Conservation (phyloP, 1,284 basidiomycete genomes). For the Sporisorium iseilematis-ciliati region DNA sequence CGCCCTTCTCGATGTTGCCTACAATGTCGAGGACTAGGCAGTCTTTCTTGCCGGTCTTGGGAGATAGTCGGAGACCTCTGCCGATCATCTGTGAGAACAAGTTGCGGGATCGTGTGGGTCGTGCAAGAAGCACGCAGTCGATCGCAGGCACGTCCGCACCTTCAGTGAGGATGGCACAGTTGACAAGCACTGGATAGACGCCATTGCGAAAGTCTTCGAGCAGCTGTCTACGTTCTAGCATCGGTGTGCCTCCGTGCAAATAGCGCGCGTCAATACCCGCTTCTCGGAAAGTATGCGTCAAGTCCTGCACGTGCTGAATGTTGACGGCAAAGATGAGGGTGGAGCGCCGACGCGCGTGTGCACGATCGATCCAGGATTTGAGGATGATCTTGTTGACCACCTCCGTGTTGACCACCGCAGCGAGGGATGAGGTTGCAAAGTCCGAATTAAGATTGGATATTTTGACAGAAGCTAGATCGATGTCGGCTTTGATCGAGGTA, state of each 20-base stretch:
- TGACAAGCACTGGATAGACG: conserved; percentile 86
- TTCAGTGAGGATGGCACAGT: conserved; percentile 83
- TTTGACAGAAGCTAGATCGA: conserved; percentile 58
- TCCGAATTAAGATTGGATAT: conserved; percentile 46
- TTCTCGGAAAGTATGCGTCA: conserved; percentile 80
- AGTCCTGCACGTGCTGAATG: conserved; percentile 81
- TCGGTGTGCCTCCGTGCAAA: conserved; percentile 78
- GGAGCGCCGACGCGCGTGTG: conserved; percentile 75
- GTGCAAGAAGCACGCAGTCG: conserved; percentile 85
- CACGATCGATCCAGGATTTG: conserved; percentile 62
- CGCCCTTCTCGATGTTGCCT: conserved; percentile 80
- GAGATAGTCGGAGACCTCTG: conserved; percentile 87
- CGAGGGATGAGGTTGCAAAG: conserved; percentile 57
- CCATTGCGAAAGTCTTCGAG: conserved; percentile 80
- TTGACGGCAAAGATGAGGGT: conserved; percentile 93
- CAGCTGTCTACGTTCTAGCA: conserved; percentile 76
- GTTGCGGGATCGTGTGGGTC: conserved; percentile 85
- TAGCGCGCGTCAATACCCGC: conserved; percentile 89
- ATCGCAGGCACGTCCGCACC: conserved; percentile 73
- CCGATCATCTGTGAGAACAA: conserved; percentile 97
- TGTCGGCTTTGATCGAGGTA: conserved; percentile 61
- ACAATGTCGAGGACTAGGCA: conserved; percentile 94
- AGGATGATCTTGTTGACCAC: conserved; percentile 63
- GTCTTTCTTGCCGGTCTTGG: conserved; percentile 82
- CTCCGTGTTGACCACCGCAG: conserved; percentile 59